Conservation (phyloP, 129 eudicot genomes). For the Helianthus tuberosus region DNA sequence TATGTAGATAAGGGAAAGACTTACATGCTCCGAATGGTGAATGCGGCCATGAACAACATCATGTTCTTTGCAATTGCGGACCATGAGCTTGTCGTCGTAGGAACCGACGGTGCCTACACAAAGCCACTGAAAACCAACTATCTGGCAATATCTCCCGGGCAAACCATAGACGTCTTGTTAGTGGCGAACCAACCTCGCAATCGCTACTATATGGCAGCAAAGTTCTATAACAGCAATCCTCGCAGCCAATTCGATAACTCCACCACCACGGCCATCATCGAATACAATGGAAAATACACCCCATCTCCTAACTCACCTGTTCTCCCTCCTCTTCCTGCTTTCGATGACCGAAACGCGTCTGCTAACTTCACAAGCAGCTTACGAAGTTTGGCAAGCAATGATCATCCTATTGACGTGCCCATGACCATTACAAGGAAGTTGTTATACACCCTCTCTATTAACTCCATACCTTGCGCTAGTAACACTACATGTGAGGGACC, state of each 20-base stretch:
- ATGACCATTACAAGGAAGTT: constrained; percentile 27
- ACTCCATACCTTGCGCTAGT: constrained; percentile 30
- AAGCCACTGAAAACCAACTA: constrained; percentile 53
- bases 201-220: constrained; percentile 63
- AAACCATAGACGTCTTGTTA: constrained; percentile 60
- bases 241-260: constrained; percentile 14
- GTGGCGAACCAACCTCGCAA: constrained; percentile 49
- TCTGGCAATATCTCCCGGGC: constrained; percentile 60
- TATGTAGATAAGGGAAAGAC: constrained; percentile 60
- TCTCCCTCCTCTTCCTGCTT: constrained; percentile 40
- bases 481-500: constrained; percentile 31
- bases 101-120: constrained; percentile 57
- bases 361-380: constrained; percentile 37
- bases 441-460: constrained; percentile 39
- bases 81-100: constrained; percentile 57
- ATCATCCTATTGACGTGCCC: constrained; percentile 48
- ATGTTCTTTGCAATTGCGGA: constrained; percentile 43
- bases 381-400: constrained; percentile 39
- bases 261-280: constrained; percentile 56
- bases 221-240: constrained; percentile 28
- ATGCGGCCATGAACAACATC: constrained; percentile 70
- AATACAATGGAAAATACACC: constrained; percentile 37
- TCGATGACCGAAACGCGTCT: constrained; percentile 37
- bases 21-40: constrained; percentile 63
- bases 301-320: constrained; percentile 1